A percentile compares a stretch with the other conserved stretches of the same genome.
Evolutionary conservation across 2,329 filamentous ascomycete genomes (phyloP).

Genomic region (Nigrospora sphaerica): DNA sequence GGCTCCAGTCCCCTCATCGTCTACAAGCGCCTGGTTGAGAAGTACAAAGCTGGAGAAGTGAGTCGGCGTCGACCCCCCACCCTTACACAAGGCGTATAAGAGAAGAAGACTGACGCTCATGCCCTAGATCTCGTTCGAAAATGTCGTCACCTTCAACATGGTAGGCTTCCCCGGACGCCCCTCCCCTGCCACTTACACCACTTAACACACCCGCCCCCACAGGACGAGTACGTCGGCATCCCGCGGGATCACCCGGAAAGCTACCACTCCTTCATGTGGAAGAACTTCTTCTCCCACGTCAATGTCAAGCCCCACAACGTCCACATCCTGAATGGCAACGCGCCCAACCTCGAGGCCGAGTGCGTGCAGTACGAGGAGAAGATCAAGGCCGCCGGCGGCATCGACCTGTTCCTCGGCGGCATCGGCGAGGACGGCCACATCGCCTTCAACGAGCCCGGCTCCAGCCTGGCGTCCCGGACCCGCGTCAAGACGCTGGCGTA

Average conservation of each 20-base stretch:
- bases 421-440: constrained; percentile 85
- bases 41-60: constrained; percentile 59
- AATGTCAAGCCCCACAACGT: constrained; percentile 77
- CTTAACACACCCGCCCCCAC: background rate
- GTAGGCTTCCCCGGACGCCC: constrained; percentile 31
- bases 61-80: constrained; percentile 9
- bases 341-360: constrained; percentile 66
- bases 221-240: constrained; percentile 84
- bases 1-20: constrained; percentile 74
- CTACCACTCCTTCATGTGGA: constrained; percentile 92
- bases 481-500: constrained; percentile 82
- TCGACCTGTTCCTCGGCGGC: constrained; percentile 79
- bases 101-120: constrained; percentile 6
- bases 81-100: too few relatives aligned
- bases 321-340: constrained; percentile 78
- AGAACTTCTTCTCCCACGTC: constrained; percentile 80
- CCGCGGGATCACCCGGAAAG: constrained; percentile 77
- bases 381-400: constrained; percentile 68
- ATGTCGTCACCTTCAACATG: constrained; percentile 93
- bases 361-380: constrained; percentile 74
- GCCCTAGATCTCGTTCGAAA: constrained; percentile 67
- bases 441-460: constrained; percentile 85
- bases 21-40: constrained; percentile 68
- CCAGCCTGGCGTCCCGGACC: constrained; percentile 68
- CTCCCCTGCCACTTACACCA: background rate